phyloP scores from a whole-genome alignment of 1,284 basidiomycete genomes.

The Nidula niveotomentosa region DNA sequence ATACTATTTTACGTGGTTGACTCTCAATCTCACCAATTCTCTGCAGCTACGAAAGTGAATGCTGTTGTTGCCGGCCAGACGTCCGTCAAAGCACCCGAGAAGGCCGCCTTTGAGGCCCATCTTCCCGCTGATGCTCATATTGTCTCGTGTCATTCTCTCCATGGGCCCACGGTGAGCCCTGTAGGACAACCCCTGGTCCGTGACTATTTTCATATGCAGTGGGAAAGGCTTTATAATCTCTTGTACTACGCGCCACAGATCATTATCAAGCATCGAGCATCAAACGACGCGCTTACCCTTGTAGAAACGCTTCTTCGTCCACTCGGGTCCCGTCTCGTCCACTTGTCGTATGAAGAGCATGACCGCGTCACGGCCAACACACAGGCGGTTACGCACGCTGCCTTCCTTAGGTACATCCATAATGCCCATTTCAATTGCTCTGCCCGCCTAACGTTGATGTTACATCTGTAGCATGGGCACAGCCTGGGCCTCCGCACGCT shows the following conservation, averaged over 20 bases:
- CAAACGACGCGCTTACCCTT: slow-evolving; percentile 70
- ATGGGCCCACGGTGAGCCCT: slow-evolving; percentile 91
- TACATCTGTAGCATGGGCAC: slow-evolving; percentile 83
- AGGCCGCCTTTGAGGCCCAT: slow-evolving; percentile 86
- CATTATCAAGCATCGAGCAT: slow-evolving; percentile 86
- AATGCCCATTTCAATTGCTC: neutral
- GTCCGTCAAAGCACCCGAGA: slow-evolving; percentile 95
- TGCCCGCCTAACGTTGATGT: slow-evolving; percentile 1
- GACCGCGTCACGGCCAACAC: slow-evolving; percentile 97
- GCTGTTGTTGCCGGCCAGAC: slow-evolving; percentile 96
- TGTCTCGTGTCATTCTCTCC: slow-evolving; percentile 92
- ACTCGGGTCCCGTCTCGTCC: slow-evolving; percentile 88
- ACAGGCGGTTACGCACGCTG: slow-evolving; percentile 97
- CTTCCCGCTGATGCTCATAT: slow-evolving; percentile 88
- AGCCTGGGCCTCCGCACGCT: slow-evolving; percentile 80
- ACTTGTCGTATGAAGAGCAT: slow-evolving; percentile 95
- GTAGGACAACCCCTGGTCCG: slow-evolving; percentile 89
- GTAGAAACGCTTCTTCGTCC: slow-evolving; percentile 86
- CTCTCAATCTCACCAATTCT: neutral
- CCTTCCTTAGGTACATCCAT: slow-evolving; percentile 84
- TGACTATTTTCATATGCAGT: neutral
- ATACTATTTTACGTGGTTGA: neutral
- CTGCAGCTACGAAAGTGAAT: slow-evolving; percentile 84
- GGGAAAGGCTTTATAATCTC: too few relatives aligned
- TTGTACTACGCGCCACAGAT: slow-evolving; percentile 49